Percentiles rank a stretch among this genome's conserved stretches.
Conservation (phyloP, 2,329 filamentous ascomycete genomes). For the Microdochium paspali region DNA sequence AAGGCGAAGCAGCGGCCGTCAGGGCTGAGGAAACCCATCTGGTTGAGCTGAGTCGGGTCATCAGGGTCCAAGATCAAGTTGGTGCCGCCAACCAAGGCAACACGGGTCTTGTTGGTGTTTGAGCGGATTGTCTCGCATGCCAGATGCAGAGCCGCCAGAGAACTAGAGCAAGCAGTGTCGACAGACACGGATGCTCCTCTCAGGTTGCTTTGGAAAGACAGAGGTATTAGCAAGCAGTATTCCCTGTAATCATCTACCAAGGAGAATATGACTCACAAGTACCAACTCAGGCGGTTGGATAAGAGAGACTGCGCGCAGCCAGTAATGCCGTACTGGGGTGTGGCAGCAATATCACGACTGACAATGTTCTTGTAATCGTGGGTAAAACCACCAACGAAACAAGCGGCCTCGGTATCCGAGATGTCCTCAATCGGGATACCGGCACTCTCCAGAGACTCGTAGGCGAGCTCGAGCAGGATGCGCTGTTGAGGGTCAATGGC, state of each 20-base stretch:
- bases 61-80: constrained; percentile 4
- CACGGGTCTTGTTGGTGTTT: neutral
- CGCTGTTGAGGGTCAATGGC: constrained; percentile 25
- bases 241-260: neutral
- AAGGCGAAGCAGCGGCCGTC: constrained; percentile 5
- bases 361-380: constrained; percentile 13
- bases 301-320: constrained; percentile 7
- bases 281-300: constrained; percentile 14
- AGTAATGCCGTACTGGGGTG: constrained; percentile 6
- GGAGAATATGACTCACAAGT: constrained; percentile 11
- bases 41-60: constrained; percentile 4
- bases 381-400: constrained; percentile 17
- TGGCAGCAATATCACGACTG: constrained; percentile 8
- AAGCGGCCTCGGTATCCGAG: constrained; percentile 13
- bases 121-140: constrained; percentile 8
- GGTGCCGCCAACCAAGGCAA: constrained; percentile 3
- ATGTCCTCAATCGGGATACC: constrained; percentile 9
- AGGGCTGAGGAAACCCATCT: constrained; percentile 24
- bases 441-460: constrained; percentile 21
- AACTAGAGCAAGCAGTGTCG: constrained; percentile 26
- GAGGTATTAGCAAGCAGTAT: constrained; percentile 21
- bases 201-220: constrained; percentile 22
- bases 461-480: constrained; percentile 20
- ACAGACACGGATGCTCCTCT: constrained; percentile 18
- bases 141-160: constrained; percentile 18